Base-by-base conservation (phyloP, 2,329 filamentous ascomycete species). In the Teratosphaeriaceae sp. region DNA sequence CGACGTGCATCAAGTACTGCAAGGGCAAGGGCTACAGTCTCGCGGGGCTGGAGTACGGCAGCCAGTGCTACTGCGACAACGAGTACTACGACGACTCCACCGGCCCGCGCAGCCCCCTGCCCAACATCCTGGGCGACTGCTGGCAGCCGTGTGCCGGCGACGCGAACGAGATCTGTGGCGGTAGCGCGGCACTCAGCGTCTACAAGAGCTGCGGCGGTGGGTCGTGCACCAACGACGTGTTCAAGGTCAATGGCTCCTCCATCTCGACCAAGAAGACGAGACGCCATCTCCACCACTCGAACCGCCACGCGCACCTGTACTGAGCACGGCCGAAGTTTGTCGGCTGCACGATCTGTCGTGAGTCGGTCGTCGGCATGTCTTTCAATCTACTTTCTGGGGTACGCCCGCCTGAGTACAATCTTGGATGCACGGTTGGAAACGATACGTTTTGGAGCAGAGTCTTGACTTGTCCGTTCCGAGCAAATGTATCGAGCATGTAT, bases 11-110 rank as follows among this genome's bases (percentile, higher is more conserved):
- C 36, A 58, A 66, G 40, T 78, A 68, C 58, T 82, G 79, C 61
- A 61, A 65, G 9, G 55, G 49, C 33, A 63, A 65, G 20, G 70
- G 69, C 3, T 73, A 69, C 46, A 56, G 64, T 3, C 79, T 76
- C 52, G 76, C 76, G n/a, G 79, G 78, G 34, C 66, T 76, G 0
- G 76, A 81, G 52, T 78, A 74, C 52, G 65, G 62, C 19, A 63
- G 65, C n/a, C 74, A 82, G 55, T 82, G 79, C 63, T 82, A 70
- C 64, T 80, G 74, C 48, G 54, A 49, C 33, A 58, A 63, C 38
- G 43, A 47, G 2, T 43, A 64, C 18, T 34, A 57, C 4, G 11
- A 21, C 19, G 43, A 45, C 1, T 57, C 60, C 27, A 56, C 63
- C 24, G 55, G 60, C 21, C 15, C 24, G 19, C 18, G 36, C 16